A percentile compares a stretch with the other conserved stretches of the same genome.
These are phyloP conservation scores for Candida boidinii DNA, from an alignment of 805 yeast genomes.

Conservation along the genomic window DNA sequence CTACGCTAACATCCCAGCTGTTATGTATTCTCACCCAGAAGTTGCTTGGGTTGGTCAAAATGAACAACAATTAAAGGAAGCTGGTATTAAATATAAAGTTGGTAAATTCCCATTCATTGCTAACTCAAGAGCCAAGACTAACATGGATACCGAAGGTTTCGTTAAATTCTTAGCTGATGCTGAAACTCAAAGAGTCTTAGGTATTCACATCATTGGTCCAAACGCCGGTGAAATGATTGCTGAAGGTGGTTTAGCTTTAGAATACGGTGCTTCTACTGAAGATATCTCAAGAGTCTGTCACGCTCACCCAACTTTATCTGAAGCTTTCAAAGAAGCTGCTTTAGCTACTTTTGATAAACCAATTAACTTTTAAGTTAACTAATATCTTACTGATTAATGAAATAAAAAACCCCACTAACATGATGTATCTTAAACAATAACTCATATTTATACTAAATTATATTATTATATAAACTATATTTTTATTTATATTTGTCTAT, in stretches of 20 bases:
- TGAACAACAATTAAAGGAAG: constrained; percentile 89
- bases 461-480: too few relatives aligned
- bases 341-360: constrained; percentile 88
- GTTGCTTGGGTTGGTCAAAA: constrained; percentile 99
- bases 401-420: too few relatives aligned
- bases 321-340: constrained; percentile 98
- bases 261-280: constrained; percentile 98
- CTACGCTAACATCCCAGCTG: constrained; percentile 96
- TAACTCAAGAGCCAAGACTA: constrained; percentile 98
- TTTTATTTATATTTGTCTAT: too few relatives aligned
- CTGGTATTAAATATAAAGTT: constrained; percentile 82
- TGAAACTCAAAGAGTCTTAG: constrained; percentile 92
- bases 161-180: constrained; percentile 95
- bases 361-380: constrained; percentile 63
- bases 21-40: constrained; percentile 99
- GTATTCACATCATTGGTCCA: constrained; percentile 95
- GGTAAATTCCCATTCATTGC: constrained; percentile 99
- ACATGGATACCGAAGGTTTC: constrained; percentile 93
- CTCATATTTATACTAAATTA: too few relatives aligned
- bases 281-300: constrained; percentile 97
- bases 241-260: constrained; percentile 95
- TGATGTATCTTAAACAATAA: too few relatives aligned
- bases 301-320: constrained; percentile 97
- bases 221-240: constrained; percentile 99
- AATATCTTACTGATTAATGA: too few relatives aligned